Base-by-base conservation (phyloP, 1,284 basidiomycete genomes). In the Inonotus hispidus region DNA sequence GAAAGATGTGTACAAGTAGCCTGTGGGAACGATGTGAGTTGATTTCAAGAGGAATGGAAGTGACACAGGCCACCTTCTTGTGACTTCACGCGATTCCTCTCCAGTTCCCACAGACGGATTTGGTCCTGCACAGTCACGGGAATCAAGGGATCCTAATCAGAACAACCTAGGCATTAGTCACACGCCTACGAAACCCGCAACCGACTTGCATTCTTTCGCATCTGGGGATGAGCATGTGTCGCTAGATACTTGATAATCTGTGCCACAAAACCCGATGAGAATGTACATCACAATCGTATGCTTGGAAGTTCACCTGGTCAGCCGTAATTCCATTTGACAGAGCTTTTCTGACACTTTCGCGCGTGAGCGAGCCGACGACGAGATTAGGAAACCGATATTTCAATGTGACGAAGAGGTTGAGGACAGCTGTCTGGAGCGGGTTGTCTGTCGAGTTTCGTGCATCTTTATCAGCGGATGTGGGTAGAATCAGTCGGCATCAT, bases 71-170 rank as follows among this genome's bases (percentile, higher is more conserved):
- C 69, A 93, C 93, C 92, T 79, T 95, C 91, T 71, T 89, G 81
- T 32, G 90, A 88, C 67, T 90, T 88, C 1, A 99, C 79, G 55
- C 97, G 84, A 72, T 98, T 95, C 73, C 92, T 88, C 77, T 99
- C 97, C 57, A 95, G 80, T 74, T 99, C 96, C 96, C 97, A 99
- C 16, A 99, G 79, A 57, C 97, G 87, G 66, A 99, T 92, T 75
- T 99, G 97, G 76, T 99, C 97, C 68, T 98, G 95, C 0, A 98
- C 95, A 0, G 96, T 98, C 41, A 96, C 92, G 29, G 95, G 95
- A 14, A 98, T 79, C 4, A 97, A 78, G 4, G 94, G 93, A 70
- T 92, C 92, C 89, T 94, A 69, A 53, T 50, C 56, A 45, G 19
- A 32, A 39, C 16, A 49, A 55, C n/a, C n/a, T 29, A 32, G 32